phyloP scores from a whole-genome alignment of 1,139 yeast genomes.

The Blastobotrys arbuscula region DNA sequence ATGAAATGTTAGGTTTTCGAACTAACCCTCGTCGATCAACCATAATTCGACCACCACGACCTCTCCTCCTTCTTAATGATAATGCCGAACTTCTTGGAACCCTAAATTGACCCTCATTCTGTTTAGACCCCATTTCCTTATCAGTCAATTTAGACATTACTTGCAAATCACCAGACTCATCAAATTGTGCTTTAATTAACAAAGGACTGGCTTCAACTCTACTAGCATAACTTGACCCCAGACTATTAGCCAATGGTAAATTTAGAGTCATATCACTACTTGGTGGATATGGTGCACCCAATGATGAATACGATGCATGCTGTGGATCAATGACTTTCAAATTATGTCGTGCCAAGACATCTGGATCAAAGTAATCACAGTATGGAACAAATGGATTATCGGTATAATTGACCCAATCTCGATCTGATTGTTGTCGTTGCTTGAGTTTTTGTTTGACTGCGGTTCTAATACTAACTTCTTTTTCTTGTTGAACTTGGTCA shows the following conservation, averaged over 20 bases:
- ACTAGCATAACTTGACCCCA: conserved; percentile 28
- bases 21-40: conserved; percentile 60
- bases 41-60: conserved; percentile 65
- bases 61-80: conserved; percentile 68
- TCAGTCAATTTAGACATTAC: conserved; percentile 23
- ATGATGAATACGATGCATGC: conserved; percentile 77
- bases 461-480: conserved; percentile 69
- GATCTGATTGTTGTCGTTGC: conserved; percentile 65
- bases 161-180: conserved; percentile 20
- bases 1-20: conserved; percentile 16
- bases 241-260: conserved; percentile 28
- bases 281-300: conserved; percentile 69
- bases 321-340: conserved; percentile 47
- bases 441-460: conserved; percentile 80
- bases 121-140: conserved; percentile 24
- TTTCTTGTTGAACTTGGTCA: conserved; percentile 65
- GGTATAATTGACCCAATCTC: conserved; percentile 73
- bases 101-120: conserved; percentile 19
- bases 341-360: conserved; percentile 25
- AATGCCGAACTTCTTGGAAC: conserved; percentile 33
- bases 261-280: conserved; percentile 38
- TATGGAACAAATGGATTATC: conserved; percentile 91
- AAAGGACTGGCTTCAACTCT: conserved; percentile 28
- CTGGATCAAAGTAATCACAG: conserved; percentile 59
- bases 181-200: conserved; percentile 21